Base-by-base conservation (phyloP, 192 early-diverging fungal species). In the Linnemannia elongata region DNA sequence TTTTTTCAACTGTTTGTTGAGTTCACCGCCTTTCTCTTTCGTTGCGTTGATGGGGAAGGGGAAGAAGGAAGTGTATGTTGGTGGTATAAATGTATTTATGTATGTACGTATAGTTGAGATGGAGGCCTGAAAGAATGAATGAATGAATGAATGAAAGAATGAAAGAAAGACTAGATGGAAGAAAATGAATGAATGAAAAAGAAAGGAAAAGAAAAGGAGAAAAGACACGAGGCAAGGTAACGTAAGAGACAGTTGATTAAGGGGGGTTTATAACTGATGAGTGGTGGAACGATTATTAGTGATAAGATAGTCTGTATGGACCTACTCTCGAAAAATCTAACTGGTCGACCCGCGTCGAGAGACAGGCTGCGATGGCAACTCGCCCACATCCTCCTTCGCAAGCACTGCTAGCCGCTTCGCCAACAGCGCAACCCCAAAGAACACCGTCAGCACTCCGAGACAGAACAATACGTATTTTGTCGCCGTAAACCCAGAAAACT, bases 401-500 rank as follows among this genome's bases (percentile, higher is more conserved):
- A 89, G 52, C 63, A 79, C 42, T 15, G 88, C 82, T 72, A 96
- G 87, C 17, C 96, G 88, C 68, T 92, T 92, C 3, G 94, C 90
- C 71, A 96, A 75, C 27, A 96, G 74, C 6, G 90, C 91, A 13
- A 96, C 95, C 2, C 96, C 96, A 38, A 92, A 88, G 78, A 96
- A 96, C 38, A 96, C 95, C 72, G 95, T 88, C 24, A 88, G 80
- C 18, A 96, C 93, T 1, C 94, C 95, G 1, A 95, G 47, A 20
- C 90, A 90, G 84, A 96, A 96, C 72, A 95, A 55, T 18, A 90
- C 89, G 68, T 95, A 95, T 72, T 95, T 93, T 12, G 88, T 74
- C 0, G 92, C 75, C n/a, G 90, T 94, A 74, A 95, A 96, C 6
- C 85, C 82, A 18, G 81, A 82, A 85, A 96, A 96, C 80, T 96